These are phyloP conservation scores for Fusarium falciforme DNA, from an alignment of 2,329 filamentous ascomycete species.

Conservation along the genomic window DNA sequence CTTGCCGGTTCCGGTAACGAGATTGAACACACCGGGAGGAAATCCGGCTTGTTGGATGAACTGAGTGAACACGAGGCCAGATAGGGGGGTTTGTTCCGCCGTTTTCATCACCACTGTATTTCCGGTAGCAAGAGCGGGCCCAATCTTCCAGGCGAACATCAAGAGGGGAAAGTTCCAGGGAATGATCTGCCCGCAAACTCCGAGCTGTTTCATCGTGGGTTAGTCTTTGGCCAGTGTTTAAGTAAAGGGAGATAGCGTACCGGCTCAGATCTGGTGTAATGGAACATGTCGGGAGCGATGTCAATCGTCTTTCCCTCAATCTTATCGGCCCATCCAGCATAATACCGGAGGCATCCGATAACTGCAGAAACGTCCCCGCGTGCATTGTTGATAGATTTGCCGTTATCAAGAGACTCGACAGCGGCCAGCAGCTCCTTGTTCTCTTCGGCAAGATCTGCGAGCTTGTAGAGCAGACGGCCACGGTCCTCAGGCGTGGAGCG, in stretches of 20 bases:
- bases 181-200: slow-evolving; percentile 80
- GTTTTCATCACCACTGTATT: slow-evolving; percentile 81
- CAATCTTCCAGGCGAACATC: slow-evolving; percentile 87
- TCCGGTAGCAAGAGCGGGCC: slow-evolving; percentile 76
- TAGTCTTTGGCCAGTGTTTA: not conserved
- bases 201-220: slow-evolving; percentile 55
- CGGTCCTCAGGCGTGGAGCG: slow-evolving; percentile 78
- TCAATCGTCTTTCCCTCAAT: slow-evolving; percentile 88
- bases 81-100: slow-evolving; percentile 75
- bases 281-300: slow-evolving; percentile 80
- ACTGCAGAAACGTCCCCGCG: slow-evolving; percentile 78
- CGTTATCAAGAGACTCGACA: slow-evolving; percentile 89
- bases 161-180: slow-evolving; percentile 89
- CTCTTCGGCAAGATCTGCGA: slow-evolving; percentile 84
- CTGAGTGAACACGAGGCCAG: slow-evolving; percentile 67
- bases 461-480: slow-evolving; percentile 76
- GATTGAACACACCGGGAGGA: slow-evolving; percentile 81
- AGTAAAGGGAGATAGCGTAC: slow-evolving; percentile 50
- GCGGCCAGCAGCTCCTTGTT: slow-evolving; percentile 80
- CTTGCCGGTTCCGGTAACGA: slow-evolving; percentile 82
- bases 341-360: slow-evolving; percentile 77
- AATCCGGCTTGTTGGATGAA: slow-evolving; percentile 82
- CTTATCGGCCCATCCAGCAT: slow-evolving; percentile 91
- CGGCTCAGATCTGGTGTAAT: slow-evolving; percentile 83
- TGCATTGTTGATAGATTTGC: slow-evolving; percentile 82